Conservation (phyloP, 257 asterid genomes). For the Plantago elongata region DNA sequence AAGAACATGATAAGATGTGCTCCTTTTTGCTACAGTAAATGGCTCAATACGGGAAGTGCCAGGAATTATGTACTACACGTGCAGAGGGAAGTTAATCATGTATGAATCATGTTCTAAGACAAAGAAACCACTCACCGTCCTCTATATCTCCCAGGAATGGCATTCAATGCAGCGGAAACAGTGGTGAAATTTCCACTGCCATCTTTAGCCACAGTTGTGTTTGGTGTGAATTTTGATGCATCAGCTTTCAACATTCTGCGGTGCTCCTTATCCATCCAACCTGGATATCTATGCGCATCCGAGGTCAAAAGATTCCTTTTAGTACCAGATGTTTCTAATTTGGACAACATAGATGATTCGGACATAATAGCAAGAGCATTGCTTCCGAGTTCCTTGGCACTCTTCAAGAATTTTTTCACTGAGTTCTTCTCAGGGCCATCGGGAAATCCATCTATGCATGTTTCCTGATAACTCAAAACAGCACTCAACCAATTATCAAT, state of each 20-base stretch:
- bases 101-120: not conserved
- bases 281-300: constrained; percentile 28
- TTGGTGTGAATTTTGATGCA: constrained; percentile 31
- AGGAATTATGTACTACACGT: not conserved
- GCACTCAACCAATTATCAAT: constrained; percentile 80
- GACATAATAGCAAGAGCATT: constrained; percentile 66
- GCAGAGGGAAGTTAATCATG: not conserved
- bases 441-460: constrained; percentile 75
- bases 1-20: too few species aligned
- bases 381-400: constrained; percentile 51
- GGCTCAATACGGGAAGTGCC: not conserved
- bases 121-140: constrained; percentile 42
- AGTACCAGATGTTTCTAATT: constrained; percentile 6
- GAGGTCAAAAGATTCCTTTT: constrained; percentile 38
- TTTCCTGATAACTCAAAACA: constrained; percentile 68
- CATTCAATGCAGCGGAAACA: constrained; percentile 52
- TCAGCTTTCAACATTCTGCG: constrained; percentile 50
- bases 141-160: constrained; percentile 47
- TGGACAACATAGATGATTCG: constrained; percentile 21
- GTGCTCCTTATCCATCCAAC: constrained; percentile 48
- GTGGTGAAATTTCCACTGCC: constrained; percentile 61
- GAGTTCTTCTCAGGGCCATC: constrained; percentile 47
- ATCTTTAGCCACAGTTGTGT: constrained; percentile 75
- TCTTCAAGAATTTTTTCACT: constrained; percentile 33
- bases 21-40: too few species aligned